phyloP scores from a whole-genome alignment of 345 rosid genomes.

The Euphorbia lathyris region DNA sequence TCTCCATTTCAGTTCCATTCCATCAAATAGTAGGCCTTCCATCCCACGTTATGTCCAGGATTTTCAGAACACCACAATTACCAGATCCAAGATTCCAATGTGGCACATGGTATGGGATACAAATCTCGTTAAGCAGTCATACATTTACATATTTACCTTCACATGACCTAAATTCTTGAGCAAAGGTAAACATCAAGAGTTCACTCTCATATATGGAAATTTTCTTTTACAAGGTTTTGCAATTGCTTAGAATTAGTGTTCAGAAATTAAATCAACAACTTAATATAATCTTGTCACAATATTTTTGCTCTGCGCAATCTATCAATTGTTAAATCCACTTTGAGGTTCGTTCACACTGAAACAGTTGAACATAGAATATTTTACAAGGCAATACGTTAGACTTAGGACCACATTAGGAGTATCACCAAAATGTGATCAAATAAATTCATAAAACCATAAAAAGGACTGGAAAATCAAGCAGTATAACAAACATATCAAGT shows the following conservation, averaged over 20 bases:
- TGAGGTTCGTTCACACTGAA: neutral
- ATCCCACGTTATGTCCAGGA: neutral
- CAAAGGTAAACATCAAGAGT: neutral
- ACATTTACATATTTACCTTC: neutral
- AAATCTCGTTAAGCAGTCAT: neutral
- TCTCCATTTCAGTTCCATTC: too few relatives aligned
- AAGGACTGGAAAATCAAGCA: neutral
- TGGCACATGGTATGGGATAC: neutral
- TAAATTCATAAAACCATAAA: neutral
- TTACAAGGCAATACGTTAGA: neutral
- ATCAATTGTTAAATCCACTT: neutral
- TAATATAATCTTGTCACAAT: neutral
- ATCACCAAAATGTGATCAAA: neutral
- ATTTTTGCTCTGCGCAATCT: neutral
- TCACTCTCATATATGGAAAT: neutral
- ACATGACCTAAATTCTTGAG: neutral
- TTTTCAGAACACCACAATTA: neutral
- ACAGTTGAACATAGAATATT: neutral
- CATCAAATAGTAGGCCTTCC: neutral
- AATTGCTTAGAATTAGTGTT: constrained; percentile 2
- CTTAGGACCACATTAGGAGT: neutral
- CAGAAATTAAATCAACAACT: neutral
- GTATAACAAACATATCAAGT: neutral
- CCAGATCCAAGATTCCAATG: neutral
- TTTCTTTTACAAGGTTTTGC: neutral